Conservation (phyloP, 2,329 filamentous ascomycete genomes). For the Trichophyton simii region DNA sequence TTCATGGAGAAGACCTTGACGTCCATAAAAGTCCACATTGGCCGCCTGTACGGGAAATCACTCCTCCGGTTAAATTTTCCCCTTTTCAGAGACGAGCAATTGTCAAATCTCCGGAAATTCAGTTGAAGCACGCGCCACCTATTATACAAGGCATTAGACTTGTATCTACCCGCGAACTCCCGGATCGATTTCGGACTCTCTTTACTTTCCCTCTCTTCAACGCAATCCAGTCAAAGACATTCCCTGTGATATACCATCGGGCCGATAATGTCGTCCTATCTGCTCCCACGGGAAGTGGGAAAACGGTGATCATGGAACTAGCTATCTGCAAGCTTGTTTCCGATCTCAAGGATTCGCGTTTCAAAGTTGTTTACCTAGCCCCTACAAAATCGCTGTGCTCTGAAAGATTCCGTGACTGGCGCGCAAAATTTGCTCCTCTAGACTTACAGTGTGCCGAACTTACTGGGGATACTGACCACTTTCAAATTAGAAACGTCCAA, state of each 20-base stretch:
- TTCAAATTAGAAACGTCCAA: slow-evolving; percentile 55
- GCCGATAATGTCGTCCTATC: slow-evolving; percentile 68
- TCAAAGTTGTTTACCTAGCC: slow-evolving; percentile 75
- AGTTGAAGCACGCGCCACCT: slow-evolving; percentile 27
- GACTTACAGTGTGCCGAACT: slow-evolving; percentile 61
- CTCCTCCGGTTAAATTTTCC: slow-evolving; percentile 2
- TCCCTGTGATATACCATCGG: slow-evolving; percentile 50
- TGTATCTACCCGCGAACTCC: slow-evolving; percentile 47
- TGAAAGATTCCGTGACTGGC: slow-evolving; percentile 66
- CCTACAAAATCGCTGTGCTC: slow-evolving; percentile 74
- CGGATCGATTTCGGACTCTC: slow-evolving; percentile 55
- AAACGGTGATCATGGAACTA: slow-evolving; percentile 69
- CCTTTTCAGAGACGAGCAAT: not conserved
- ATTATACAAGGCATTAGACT: slow-evolving; percentile 49
- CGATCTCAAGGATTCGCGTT: slow-evolving; percentile 44
- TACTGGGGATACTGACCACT: slow-evolving; percentile 64
- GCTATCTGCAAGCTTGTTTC: slow-evolving; percentile 62
- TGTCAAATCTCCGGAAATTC: slow-evolving; percentile 14
- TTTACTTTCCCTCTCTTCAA: slow-evolving; percentile 70
- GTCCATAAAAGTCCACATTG: slow-evolving; percentile 7
- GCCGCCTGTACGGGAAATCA: not conserved
- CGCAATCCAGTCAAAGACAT: slow-evolving; percentile 70
- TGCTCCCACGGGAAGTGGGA: slow-evolving; percentile 73
- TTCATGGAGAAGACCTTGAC: not conserved
- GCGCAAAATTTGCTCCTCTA: slow-evolving; percentile 56